A percentile compares a stretch with the other conserved stretches of the same genome.
These are phyloP conservation scores for Tricharina praecox DNA, from an alignment of 495 filamentous ascomycete genomes.

Conservation along the genomic window DNA sequence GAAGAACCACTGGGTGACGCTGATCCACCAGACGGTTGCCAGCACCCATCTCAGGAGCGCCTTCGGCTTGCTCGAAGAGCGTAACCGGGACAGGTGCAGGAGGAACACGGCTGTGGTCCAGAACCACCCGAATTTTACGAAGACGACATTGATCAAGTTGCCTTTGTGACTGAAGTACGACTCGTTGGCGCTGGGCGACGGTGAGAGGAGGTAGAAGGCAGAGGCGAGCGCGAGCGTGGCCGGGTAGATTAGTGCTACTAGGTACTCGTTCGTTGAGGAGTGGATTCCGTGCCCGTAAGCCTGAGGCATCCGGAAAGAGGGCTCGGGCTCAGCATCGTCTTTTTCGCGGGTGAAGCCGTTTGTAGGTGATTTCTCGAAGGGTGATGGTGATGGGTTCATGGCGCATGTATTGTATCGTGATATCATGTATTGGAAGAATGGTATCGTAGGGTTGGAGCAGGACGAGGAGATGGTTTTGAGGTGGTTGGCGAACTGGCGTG, in stretches of 20 bases:
- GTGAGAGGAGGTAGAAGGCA: constrained; percentile 60
- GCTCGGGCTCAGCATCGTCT: background rate
- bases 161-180: constrained; percentile 86
- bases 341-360: background rate
- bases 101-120: constrained; percentile 65
- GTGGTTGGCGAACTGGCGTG: too few species aligned
- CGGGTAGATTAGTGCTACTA: constrained; percentile 55
- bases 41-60: constrained; percentile 49
- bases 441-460: too few species aligned
- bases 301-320: too few species aligned
- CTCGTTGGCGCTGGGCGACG: constrained; percentile 41
- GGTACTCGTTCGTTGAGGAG: constrained; percentile 44
- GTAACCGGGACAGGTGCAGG: constrained; percentile 25
- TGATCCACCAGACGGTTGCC: constrained; percentile 57
- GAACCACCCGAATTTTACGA: constrained; percentile 89
- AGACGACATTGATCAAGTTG: constrained; percentile 77
- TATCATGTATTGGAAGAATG: too few species aligned
- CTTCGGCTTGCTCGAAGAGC: constrained; percentile 29
- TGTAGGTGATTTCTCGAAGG: background rate
- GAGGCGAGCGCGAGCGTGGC: constrained; percentile 59
- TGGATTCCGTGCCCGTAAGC: constrained; percentile 29
- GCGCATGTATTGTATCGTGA: background rate
- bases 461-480: too few species aligned
- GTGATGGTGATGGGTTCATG: constrained; percentile 2
- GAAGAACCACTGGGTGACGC: constrained; percentile 91